phyloP scores from a whole-genome alignment of 768 basidiomycete species.

The Candolleomyces eurysporus region DNA sequence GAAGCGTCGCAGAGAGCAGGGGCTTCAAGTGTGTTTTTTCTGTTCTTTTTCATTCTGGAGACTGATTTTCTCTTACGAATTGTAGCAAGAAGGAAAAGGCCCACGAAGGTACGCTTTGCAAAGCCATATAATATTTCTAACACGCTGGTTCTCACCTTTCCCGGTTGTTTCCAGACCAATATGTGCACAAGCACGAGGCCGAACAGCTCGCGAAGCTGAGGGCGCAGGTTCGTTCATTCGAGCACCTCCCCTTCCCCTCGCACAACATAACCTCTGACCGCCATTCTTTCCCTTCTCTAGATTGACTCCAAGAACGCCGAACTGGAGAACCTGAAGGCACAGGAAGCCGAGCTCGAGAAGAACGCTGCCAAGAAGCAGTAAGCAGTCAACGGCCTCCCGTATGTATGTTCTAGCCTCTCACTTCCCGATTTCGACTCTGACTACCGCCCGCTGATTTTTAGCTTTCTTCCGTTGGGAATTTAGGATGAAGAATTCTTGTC shows the following conservation, averaged over 20 bases:
- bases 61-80: conserved; percentile 13
- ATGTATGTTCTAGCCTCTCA: too few species aligned
- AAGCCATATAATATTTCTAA: neutral
- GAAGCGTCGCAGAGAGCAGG: conserved; percentile 58
- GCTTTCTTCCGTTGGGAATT: too few species aligned
- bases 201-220: conserved; percentile 59
- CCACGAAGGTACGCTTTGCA: conserved; percentile 41
- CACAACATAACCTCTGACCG: neutral
- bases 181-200: conserved; percentile 55
- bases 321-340: conserved; percentile 18
- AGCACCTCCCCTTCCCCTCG: neutral
- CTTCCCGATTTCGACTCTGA: too few species aligned
- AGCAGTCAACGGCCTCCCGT: conserved; percentile 7
- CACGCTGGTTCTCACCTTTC: neutral
- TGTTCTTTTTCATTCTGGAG: conserved; percentile 10
- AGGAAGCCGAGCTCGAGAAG: conserved; percentile 1
- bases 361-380: neutral
- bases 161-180: conserved; percentile 51
- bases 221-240: conserved; percentile 41
- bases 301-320: conserved; percentile 32
- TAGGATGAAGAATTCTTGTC: too few species aligned
- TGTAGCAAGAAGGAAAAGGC: conserved; percentile 72
- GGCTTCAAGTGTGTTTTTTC: conserved; percentile 55
- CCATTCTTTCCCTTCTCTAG: conserved; percentile 14
- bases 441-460: too few species aligned